Percentiles rank a stretch among this genome's conserved stretches.
Evolutionary conservation across 2,329 filamentous ascomycete species (phyloP).

Genomic region (Epichloe typhina): DNA sequence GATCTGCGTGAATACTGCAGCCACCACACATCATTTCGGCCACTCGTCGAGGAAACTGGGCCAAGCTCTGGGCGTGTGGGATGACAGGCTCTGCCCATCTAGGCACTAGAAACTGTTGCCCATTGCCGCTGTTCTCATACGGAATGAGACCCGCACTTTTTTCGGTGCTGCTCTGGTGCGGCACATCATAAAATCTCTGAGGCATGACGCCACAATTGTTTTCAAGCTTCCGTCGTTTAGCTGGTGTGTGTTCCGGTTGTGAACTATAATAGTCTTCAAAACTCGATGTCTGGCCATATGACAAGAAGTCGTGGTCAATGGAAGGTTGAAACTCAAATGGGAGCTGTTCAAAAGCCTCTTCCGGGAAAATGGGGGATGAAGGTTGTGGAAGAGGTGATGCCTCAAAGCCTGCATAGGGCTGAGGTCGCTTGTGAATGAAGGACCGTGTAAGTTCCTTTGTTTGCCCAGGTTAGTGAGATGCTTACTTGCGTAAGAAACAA

Average conservation of each 20-base stretch:
- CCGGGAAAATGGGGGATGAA: constrained; percentile 10
- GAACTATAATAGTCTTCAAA: constrained; percentile 17
- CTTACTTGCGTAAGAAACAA: background rate
- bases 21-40: constrained; percentile 19
- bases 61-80: constrained; percentile 12
- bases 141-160: background rate
- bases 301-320: constrained; percentile 16
- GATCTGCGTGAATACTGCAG: constrained; percentile 17
- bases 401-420: constrained; percentile 13
- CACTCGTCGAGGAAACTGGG: constrained; percentile 17
- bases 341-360: constrained; percentile 3
- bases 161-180: background rate
- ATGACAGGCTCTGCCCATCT: constrained; percentile 12
- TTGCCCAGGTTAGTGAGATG: constrained; percentile 23
- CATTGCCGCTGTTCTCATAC: background rate
- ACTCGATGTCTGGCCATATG: constrained; percentile 20
- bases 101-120: constrained; percentile 10
- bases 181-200: constrained; percentile 8
- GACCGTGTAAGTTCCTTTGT: constrained; percentile 18
- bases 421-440: constrained; percentile 17
- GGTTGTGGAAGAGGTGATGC: constrained; percentile 9
- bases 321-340: constrained; percentile 13
- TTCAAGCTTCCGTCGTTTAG: constrained; percentile 20
- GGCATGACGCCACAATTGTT: constrained; percentile 19
- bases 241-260: constrained; percentile 12